Evolutionary conservation across 2,329 filamentous ascomycete species (phyloP).

Genomic region (Periconia macrospinosa): DNA sequence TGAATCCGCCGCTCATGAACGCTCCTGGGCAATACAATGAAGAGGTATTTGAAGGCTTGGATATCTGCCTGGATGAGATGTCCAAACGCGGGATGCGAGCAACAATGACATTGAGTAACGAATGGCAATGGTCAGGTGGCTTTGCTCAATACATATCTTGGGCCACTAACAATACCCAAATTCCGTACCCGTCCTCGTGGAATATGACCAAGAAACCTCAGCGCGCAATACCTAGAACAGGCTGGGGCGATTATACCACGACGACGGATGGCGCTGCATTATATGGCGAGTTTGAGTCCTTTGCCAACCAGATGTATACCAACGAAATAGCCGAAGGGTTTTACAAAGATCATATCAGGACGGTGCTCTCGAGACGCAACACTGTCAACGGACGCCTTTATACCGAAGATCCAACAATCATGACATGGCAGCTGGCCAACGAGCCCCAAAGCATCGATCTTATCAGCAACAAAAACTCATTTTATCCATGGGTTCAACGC

Average conservation of each 20-base stretch:
- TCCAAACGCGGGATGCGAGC: constrained; percentile 44
- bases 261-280: constrained; percentile 35
- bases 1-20: constrained; percentile 42
- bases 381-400: constrained; percentile 41
- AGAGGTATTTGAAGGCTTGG: constrained; percentile 40
- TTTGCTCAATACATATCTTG: constrained; percentile 45
- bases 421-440: constrained; percentile 47
- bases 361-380: constrained; percentile 40
- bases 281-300: constrained; percentile 28
- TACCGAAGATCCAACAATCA: constrained; percentile 42
- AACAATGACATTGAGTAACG: constrained; percentile 44
- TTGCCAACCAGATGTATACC: constrained; percentile 42
- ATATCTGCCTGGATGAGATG: constrained; percentile 45
- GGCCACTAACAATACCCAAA: constrained; percentile 36
- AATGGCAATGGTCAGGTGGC: constrained; percentile 47
- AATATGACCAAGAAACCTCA: constrained; percentile 43
- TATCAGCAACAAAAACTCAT: constrained; percentile 34
- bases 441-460: constrained; percentile 38
- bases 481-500: constrained; percentile 42
- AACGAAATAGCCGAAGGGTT: constrained; percentile 36
- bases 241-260: constrained; percentile 45
- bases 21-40: constrained; percentile 44
- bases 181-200: constrained; percentile 44
- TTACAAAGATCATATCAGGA: constrained; percentile 44
- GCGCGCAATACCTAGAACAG: constrained; percentile 33